A percentile compares a stretch with the other conserved stretches of the same genome.
These are phyloP conservation scores for Colletotrichum paranaense DNA, from an alignment of 2,329 filamentous ascomycete genomes.

Conservation along the genomic window DNA sequence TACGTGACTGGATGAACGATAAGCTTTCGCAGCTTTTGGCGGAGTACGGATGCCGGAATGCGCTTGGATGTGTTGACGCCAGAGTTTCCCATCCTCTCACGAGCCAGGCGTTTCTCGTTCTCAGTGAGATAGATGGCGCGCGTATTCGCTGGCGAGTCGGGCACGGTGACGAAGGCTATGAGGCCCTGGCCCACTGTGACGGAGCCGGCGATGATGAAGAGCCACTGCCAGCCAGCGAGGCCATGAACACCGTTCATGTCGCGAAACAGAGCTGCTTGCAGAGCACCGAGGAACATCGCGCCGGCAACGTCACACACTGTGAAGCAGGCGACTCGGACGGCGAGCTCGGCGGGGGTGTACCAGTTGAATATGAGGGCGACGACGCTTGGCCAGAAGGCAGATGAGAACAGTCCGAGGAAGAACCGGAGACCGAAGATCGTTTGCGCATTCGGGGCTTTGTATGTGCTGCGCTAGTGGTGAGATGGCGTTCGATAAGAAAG, in stretches of 20 bases:
- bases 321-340: conserved; percentile 54
- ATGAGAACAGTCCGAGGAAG: conserved; percentile 48
- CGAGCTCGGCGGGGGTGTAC: conserved; percentile 57
- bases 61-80: conserved; percentile 44
- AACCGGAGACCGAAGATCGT: conserved; percentile 49
- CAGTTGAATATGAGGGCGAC: conserved; percentile 58
- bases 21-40: conserved; percentile 41
- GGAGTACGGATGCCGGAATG: conserved; percentile 40
- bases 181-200: conserved; percentile 55
- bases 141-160: conserved; percentile 44
- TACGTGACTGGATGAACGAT: conserved; percentile 45
- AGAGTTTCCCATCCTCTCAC: conserved; percentile 42
- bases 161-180: conserved; percentile 52
- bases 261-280: conserved; percentile 55
- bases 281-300: conserved; percentile 55
- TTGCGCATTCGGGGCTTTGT: conserved; percentile 43
- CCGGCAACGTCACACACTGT: conserved; percentile 56
- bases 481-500: conserved; percentile 1
- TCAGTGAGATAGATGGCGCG: conserved; percentile 44
- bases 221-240: conserved; percentile 57
- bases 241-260: conserved; percentile 54
- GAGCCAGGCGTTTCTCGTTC: conserved; percentile 41
- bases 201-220: conserved; percentile 57
- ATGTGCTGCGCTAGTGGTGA: conserved; percentile 30
- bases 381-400: conserved; percentile 46